These are phyloP conservation scores for Termitomyces sp. DNA, from an alignment of 768 basidiomycete species.

Conservation along the genomic window DNA sequence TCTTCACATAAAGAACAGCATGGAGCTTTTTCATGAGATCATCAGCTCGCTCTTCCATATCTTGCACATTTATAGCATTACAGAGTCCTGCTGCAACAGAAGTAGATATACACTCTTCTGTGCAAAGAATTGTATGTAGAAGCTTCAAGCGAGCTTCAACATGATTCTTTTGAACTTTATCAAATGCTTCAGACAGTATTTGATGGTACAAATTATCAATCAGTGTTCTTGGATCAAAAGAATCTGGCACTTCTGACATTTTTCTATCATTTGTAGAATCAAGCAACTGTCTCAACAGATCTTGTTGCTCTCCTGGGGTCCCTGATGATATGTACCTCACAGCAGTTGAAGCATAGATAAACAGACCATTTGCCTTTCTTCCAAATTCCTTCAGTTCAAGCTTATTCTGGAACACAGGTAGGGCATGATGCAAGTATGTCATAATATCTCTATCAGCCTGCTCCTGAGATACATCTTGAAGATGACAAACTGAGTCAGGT, in stretches of 20 bases:
- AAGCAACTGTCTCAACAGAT: not conserved
- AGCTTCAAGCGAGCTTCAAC: slow-evolving; percentile 8
- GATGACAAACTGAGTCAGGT: slow-evolving; percentile 14
- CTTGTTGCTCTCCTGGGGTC: not conserved
- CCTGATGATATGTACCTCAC: not conserved
- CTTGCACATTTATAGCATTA: not conserved
- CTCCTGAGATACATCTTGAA: slow-evolving; percentile 4
- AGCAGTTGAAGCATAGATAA: slow-evolving; percentile 1
- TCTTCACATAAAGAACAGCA: slow-evolving; percentile 20
- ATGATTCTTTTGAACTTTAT: not conserved
- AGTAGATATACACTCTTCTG: slow-evolving; percentile 7
- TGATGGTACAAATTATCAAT: not conserved
- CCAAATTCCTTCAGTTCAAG: not conserved
- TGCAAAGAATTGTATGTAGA: slow-evolving; percentile 17
- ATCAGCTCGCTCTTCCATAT: not conserved
- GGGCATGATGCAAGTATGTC: not conserved
- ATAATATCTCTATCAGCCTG: not conserved
- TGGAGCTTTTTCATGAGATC: slow-evolving; percentile 15
- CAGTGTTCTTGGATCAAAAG: too few species aligned
- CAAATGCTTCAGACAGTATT: not conserved
- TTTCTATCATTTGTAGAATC: not conserved
- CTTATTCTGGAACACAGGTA: not conserved
- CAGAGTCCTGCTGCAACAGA: slow-evolving; percentile 13
- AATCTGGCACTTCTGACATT: too few species aligned
- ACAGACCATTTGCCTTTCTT: not conserved